Base-by-base conservation (phyloP, 352 stramenopile genomes). In the Phytopythium sindhum region DNA sequence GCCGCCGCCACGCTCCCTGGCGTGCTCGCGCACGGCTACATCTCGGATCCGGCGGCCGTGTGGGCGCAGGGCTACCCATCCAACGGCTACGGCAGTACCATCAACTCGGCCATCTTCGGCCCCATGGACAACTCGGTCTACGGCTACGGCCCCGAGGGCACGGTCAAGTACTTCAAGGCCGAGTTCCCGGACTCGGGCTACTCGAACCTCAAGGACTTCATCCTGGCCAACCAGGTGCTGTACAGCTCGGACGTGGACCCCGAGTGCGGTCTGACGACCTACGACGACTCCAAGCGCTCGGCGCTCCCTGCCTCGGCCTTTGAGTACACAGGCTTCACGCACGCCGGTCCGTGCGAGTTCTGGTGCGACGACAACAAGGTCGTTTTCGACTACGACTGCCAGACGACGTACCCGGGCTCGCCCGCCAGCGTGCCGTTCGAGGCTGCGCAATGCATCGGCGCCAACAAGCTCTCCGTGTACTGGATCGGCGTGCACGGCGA, bases 311-410 rank as follows among this genome's bases (percentile, higher is more conserved):
- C 70, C 23, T 65, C 56, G 7, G 50, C 71, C 50, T 63, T 88
- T 48, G 75, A 66, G 50, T 81, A 74, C 69, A 71, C 74, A 21
- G 74, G 78, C 1, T 89, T 89, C 66, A 81, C 75, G 14, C 82
- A 91, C 64, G 63, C 75, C 1, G 78, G 80, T 6, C 77, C 74
- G 41, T 91, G 82, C 48, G 80, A 91, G 54, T 66, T 84, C 44
- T 89, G 78, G 76, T 87, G 78, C 50, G 79, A 82, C 57, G 72
- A 84, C 61, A 79, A 64, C 62, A 82, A 80, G 52, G 63, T 91
- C 35, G 60, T 73, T 28, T 82, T 75, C 51, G 74, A 75, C 15
- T 55, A 76, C 45, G 66, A 91, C 61, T 91, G 82, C 67, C 67
- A 74, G 33, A 66, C 53, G 12, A 84, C 72, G 24, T 89, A 82